Percentiles rank a stretch among this genome's conserved stretches.
Conservation (phyloP, 495 filamentous ascomycete genomes). For the Hyaloscypha bicolor region DNA sequence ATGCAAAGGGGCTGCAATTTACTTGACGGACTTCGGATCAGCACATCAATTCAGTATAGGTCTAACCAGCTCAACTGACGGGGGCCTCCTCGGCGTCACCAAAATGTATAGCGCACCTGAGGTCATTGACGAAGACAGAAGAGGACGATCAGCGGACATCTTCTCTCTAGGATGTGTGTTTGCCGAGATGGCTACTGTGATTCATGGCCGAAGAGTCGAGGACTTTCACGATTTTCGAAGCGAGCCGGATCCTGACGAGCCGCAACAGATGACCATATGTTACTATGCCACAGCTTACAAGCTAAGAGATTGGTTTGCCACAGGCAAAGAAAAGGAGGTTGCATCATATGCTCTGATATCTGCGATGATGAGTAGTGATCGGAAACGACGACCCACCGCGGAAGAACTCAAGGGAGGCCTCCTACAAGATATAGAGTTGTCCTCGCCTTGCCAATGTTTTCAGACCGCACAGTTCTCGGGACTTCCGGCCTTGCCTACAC, state of each 20-base stretch:
- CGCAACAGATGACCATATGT: conserved; percentile 1
- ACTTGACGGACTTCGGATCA: conserved; percentile 49
- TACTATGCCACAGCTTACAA: conserved; percentile 19
- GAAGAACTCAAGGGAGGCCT: background rate
- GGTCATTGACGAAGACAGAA: conserved; percentile 35
- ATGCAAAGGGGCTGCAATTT: conserved; percentile 36
- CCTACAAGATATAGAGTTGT: no score
- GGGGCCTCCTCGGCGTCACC: conserved; percentile 37
- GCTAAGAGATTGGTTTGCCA: conserved; percentile 10
- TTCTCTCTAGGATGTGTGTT: conserved; percentile 97
- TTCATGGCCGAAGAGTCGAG: conserved; percentile 34
- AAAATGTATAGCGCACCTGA: conserved; percentile 50
- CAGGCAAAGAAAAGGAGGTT: background rate
- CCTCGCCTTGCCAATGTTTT: no score
- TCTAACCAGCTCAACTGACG: conserved; percentile 37
- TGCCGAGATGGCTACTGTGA: conserved; percentile 84
- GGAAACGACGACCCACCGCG: conserved; percentile 10
- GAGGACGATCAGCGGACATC: conserved; percentile 62
- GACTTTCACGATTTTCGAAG: conserved; percentile 17
- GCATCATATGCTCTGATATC: background rate
- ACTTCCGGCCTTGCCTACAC: no score
- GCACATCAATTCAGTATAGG: conserved; percentile 31
- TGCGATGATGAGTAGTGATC: conserved; percentile 5
- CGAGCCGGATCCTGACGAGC: conserved; percentile 11
- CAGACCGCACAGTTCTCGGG: no score